Evolutionary conservation across 225 moss, liverwort and hornwort genomes (phyloP).

Genomic region (Polytrichum formosum): DNA sequence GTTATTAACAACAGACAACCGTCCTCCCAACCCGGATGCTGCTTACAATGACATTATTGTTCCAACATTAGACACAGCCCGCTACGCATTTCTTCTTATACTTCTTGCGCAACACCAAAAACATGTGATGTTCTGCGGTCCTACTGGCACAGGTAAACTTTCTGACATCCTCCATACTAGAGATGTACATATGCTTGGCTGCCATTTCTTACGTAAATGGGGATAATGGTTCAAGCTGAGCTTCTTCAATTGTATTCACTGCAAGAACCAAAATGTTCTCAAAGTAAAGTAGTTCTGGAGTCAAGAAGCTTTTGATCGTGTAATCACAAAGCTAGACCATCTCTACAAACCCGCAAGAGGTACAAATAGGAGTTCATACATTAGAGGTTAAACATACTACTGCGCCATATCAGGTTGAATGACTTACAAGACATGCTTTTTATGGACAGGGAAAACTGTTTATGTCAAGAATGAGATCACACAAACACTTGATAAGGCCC

Average conservation of each 20-base stretch:
- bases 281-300: no score
- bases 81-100: constrained; percentile 63
- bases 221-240: no score
- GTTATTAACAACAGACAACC: constrained; percentile 56
- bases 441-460: constrained; percentile 64
- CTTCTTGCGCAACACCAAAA: constrained; percentile 65
- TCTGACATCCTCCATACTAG: not conserved
- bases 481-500: constrained; percentile 39
- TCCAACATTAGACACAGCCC: constrained; percentile 74
- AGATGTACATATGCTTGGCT: no score
- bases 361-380: no score
- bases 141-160: constrained; percentile 73
- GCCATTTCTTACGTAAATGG: no score
- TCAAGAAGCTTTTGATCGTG: no score
- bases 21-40: constrained; percentile 35
- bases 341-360: no score
- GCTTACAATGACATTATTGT: constrained; percentile 79
- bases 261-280: no score
- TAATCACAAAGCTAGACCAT: no score
- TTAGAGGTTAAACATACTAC: no score
- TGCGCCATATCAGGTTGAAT: no score
- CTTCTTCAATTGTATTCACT: no score
- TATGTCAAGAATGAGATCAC: constrained; percentile 74
- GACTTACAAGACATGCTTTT: not conserved
- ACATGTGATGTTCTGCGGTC: constrained; percentile 81